Conservation (phyloP, 176 grass and related monocot species). For the Lolium rigidum region DNA sequence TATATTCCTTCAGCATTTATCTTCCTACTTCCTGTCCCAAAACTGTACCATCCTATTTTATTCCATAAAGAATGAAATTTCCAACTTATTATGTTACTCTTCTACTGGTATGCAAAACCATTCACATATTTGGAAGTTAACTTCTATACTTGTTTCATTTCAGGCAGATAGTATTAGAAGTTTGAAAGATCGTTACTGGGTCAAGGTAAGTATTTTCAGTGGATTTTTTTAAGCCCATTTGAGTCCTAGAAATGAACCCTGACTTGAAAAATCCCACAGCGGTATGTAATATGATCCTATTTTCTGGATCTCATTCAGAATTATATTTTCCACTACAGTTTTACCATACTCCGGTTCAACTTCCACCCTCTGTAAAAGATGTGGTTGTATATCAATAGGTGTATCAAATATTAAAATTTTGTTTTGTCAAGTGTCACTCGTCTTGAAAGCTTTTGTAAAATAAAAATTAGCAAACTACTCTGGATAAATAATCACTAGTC, state of each 20-base stretch:
- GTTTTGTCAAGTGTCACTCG: constrained; percentile 11
- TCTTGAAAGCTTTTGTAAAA: neutral
- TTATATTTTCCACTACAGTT: neutral
- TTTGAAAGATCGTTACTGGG: constrained; percentile 83
- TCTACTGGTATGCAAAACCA: neutral
- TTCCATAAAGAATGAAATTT: neutral
- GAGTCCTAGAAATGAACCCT: neutral
- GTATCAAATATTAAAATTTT: constrained; percentile 25
- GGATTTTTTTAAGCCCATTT: neutral
- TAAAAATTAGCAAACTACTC: constrained; percentile 17
- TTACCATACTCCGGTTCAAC: neutral
- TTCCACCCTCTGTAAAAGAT: neutral
- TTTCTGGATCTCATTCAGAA: neutral
- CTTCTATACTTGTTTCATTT: constrained; percentile 5
- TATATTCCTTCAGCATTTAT: neutral
- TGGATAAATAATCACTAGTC: neutral
- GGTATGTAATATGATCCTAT: neutral
- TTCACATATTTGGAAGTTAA: constrained; percentile 26
- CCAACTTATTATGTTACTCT: neutral
- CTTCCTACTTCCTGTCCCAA: neutral
- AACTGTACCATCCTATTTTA: neutral
- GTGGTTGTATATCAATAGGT: neutral
- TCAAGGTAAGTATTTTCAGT: constrained; percentile 75
- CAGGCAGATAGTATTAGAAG: constrained; percentile 76
- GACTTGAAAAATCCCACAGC: neutral